These are phyloP conservation scores for Daldinia sp. DNA, from an alignment of 2,329 filamentous ascomycete genomes.

Conservation along the genomic window DNA sequence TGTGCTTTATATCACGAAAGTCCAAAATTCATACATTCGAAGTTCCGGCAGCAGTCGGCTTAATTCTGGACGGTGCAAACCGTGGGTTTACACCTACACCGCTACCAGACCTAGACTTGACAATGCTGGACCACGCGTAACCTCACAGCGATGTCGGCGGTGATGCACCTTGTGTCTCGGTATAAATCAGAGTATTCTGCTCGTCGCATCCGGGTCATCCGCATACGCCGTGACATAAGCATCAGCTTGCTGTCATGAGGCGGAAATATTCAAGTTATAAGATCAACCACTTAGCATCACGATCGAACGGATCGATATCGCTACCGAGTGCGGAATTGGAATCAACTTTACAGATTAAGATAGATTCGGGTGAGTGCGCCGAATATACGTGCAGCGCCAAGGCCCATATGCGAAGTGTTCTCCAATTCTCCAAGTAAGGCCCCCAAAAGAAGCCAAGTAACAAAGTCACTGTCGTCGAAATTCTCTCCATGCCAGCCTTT, in stretches of 20 bases:
- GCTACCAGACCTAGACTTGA: not conserved
- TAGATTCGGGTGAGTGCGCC: not conserved
- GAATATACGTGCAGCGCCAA: not conserved
- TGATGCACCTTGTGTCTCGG: not conserved
- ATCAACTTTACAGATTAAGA: too few relatives aligned
- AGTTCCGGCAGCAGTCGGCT: not conserved
- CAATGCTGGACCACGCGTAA: not conserved
- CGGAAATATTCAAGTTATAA: not conserved
- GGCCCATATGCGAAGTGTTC: not conserved
- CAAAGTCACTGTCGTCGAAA: too few relatives aligned
- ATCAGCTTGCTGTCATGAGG: not conserved
- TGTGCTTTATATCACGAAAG: too few relatives aligned
- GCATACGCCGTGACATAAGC: not conserved
- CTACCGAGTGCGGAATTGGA: too few relatives aligned
- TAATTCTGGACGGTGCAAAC: not conserved
- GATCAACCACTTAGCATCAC: not conserved
- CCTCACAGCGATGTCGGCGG: not conserved
- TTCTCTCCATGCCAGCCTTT: too few relatives aligned
- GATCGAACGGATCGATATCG: not conserved
- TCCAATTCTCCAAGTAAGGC: too few relatives aligned
- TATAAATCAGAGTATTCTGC: not conserved
- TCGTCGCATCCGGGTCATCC: slow-evolving; percentile 2
- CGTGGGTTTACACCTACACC: not conserved
- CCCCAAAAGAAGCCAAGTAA: too few relatives aligned
- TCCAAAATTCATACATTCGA: not conserved